Conservation (phyloP, 2,329 filamentous ascomycete species). For the Beauveria pseudobassiana region DNA sequence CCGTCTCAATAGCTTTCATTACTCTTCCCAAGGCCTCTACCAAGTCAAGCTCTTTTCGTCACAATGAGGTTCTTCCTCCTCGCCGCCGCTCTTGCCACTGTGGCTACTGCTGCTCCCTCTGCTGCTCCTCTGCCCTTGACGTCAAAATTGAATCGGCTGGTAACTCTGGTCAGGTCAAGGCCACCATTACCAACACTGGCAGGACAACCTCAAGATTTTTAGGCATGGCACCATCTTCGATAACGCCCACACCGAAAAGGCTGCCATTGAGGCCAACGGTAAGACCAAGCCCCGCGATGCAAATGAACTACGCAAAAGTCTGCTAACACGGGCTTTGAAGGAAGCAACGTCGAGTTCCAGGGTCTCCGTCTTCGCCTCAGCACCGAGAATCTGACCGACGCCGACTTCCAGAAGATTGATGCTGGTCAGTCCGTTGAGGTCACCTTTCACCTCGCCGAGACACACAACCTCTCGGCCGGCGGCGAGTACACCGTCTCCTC, state of each 20-base stretch:
- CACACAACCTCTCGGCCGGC: constrained; percentile 43
- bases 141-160: constrained; percentile 33
- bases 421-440: constrained; percentile 43
- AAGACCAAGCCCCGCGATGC: background rate
- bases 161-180: constrained; percentile 38
- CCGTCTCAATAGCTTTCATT: background rate
- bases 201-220: constrained; percentile 35
- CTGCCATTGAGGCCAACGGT: background rate
- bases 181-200: constrained; percentile 41
- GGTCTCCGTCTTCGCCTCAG: constrained; percentile 41
- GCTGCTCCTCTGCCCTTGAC: constrained; percentile 25
- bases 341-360: constrained; percentile 27
- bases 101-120: constrained; percentile 25
- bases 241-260: constrained; percentile 34
- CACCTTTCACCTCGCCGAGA: constrained; percentile 47
- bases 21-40: background rate
- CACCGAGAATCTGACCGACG: constrained; percentile 34
- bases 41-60: background rate
- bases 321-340: background rate
- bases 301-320: background rate
- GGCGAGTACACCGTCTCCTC: constrained; percentile 51
- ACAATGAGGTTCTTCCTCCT: constrained; percentile 32
- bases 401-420: constrained; percentile 42
- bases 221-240: constrained; percentile 43
- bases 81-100: constrained; percentile 26